Evolutionary conservation across 345 rosid genomes (phyloP).

Genomic region (Iberis pinnata): DNA sequence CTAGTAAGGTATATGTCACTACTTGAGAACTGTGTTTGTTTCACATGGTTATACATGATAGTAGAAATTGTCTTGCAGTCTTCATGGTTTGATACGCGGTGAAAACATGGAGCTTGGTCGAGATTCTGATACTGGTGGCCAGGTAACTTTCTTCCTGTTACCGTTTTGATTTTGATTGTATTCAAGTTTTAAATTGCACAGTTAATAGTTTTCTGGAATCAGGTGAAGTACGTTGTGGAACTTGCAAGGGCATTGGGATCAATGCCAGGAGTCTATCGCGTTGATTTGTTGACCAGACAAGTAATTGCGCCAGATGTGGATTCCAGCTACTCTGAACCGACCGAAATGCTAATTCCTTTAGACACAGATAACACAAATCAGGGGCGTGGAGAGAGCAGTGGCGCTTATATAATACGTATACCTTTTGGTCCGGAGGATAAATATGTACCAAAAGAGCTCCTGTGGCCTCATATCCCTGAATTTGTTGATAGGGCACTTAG

Average conservation of each 20-base stretch:
- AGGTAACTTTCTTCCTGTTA: slow-evolving; percentile 34
- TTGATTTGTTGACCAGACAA: slow-evolving; percentile 74
- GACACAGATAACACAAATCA: slow-evolving; percentile 31
- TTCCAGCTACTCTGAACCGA: slow-evolving; percentile 63
- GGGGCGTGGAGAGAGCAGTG: slow-evolving; percentile 70
- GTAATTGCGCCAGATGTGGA: slow-evolving; percentile 66
- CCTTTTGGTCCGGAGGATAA: slow-evolving; percentile 76
- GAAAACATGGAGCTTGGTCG: slow-evolving; percentile 88
- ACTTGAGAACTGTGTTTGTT: not conserved
- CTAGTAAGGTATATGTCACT: slow-evolving; percentile 53
- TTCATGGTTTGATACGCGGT: slow-evolving; percentile 77
- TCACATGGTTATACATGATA: not conserved
- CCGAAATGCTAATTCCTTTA: slow-evolving; percentile 54
- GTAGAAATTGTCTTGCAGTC: slow-evolving; percentile 40
- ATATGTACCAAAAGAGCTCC: slow-evolving; percentile 59
- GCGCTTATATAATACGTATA: slow-evolving; percentile 69
- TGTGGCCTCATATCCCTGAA: slow-evolving; percentile 75
- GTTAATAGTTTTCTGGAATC: slow-evolving; percentile 6
- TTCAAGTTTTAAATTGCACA: not conserved
- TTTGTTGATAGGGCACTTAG: slow-evolving; percentile 75
- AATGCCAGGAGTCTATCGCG: slow-evolving; percentile 77
- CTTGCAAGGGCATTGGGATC: slow-evolving; percentile 76
- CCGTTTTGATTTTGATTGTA: not conserved
- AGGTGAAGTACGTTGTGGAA: slow-evolving; percentile 88
- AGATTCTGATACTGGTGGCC: slow-evolving; percentile 86